Evolutionary conservation across 805 yeast species (phyloP), one percentile per base, ranked within the genome.

Genomic region (Lipomyces anomalus): DNA sequence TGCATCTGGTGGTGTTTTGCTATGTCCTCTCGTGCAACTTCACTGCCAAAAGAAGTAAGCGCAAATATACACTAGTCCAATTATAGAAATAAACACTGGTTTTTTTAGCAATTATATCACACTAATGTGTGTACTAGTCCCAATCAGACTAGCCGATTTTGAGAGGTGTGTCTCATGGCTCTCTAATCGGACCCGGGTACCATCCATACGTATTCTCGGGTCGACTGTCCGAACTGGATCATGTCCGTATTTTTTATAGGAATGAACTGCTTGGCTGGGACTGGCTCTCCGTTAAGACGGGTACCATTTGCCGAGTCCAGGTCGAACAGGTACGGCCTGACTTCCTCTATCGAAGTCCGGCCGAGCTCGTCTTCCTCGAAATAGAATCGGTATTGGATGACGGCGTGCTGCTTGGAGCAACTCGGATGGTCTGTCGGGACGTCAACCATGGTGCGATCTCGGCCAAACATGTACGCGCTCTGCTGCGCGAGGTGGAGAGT

Each of bases 371-470:
- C 30, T 26, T 26, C 30, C 11, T 9, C 11, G 13, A 26, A 13
- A 13, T 26, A 26, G 11, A 26, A 13, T 26, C 74, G 58, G 50
- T 69, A 73, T 48, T 74, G 78, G 5, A 74, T 61, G 0, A 64
- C 78, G 18, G 77, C 76, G 53, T 74, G 79, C 52, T 74, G 76
- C 57, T 73, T 86, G 59, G 95, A 86, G 70, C 95, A 85, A 72
- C 95, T 85, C 67, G 56, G 58, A 38, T 56, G 57, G 22, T 50
- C 52, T 4, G 48, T 40, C 29, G 53, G 48, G n/a, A 56, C 42
- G 26, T 56, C 57, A 23, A 43, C 53, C 4, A 50, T 37, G 4
- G 47, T 34, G 16, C 48, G 43, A 22, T 56, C 60, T 5, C 60
- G 50, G 5, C 60, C 60, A 17, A 56, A 39, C 6, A 52, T 35